These are phyloP conservation scores for Ceratobasidium sp. DNA, from an alignment of 1,284 basidiomycete genomes.

Conservation along the genomic window DNA sequence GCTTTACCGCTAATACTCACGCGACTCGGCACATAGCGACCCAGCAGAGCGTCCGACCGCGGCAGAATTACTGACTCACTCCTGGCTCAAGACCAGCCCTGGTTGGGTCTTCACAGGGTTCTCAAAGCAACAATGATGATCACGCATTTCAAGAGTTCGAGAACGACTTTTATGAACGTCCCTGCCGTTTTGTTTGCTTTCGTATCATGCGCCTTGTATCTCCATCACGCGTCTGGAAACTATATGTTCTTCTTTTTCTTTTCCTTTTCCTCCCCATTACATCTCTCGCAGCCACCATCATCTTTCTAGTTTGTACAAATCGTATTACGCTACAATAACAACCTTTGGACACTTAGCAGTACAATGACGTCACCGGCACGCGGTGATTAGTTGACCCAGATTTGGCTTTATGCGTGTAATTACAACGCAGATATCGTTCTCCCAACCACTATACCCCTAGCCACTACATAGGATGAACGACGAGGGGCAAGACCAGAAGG, in stretches of 20 bases:
- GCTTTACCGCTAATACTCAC: constrained; percentile 18
- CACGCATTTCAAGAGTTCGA: constrained; percentile 40
- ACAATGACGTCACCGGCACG: constrained; percentile 27
- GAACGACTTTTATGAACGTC: constrained; percentile 34
- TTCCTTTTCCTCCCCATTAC: not conserved
- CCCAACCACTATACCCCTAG: not conserved
- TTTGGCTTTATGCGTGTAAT: not conserved
- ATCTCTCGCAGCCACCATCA: constrained; percentile 30
- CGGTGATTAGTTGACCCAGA: not conserved
- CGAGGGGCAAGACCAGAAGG: constrained; percentile 4
- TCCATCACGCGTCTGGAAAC: constrained; percentile 29
- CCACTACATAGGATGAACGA: not conserved
- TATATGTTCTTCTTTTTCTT: constrained; percentile 14
- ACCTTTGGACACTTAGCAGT: constrained; percentile 20
- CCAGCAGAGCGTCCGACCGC: constrained; percentile 89
- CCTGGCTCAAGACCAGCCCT: constrained; percentile 80
- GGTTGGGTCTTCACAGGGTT: constrained; percentile 78
- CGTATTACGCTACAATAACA: constrained; percentile 37
- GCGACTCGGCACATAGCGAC: constrained; percentile 64
- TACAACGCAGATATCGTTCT: not conserved
- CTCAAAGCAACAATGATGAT: constrained; percentile 32
- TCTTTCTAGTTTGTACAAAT: constrained; percentile 42
- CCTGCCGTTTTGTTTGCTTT: constrained; percentile 36
- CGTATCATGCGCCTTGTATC: constrained; percentile 40
- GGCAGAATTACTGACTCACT: constrained; percentile 82